These are phyloP conservation scores for Wickerhamiella musiphila DNA, from an alignment of 805 yeast genomes.

Conservation along the genomic window DNA sequence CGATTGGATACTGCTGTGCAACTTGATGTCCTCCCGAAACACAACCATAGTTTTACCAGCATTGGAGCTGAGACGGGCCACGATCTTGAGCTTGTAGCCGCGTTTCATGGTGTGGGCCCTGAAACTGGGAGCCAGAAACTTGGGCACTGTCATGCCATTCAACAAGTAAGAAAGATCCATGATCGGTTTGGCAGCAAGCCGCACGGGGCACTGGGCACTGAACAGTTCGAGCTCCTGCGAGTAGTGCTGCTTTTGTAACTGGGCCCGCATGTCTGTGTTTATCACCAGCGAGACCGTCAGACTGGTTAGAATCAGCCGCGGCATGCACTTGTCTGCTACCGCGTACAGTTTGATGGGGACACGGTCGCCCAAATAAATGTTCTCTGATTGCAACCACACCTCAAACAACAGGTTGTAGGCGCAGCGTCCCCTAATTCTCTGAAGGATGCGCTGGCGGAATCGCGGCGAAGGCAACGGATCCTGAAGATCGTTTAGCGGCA, in stretches of 20 bases:
- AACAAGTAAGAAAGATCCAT: not conserved
- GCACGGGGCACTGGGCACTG: not conserved
- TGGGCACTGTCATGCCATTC: not conserved
- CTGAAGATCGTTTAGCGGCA: too few relatives aligned
- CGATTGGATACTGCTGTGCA: not conserved
- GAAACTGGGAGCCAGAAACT: slow-evolving; percentile 1
- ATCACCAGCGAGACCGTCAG: not conserved
- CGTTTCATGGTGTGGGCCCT: slow-evolving; percentile 1
- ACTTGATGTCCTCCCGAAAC: not conserved
- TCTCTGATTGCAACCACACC: slow-evolving; percentile 1
- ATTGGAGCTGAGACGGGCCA: slow-evolving; percentile 1
- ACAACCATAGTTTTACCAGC: not conserved
- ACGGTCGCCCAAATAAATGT: not conserved
- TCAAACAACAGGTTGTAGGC: not conserved
- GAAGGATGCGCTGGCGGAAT: not conserved
- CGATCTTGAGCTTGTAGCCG: slow-evolving; percentile 1
- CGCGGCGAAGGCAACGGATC: too few relatives aligned
- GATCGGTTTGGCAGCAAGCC: not conserved
- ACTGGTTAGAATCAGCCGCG: not conserved
- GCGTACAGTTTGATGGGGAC: not conserved
- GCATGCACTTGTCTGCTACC: not conserved
- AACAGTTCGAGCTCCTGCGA: not conserved
- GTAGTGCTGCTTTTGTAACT: not conserved
- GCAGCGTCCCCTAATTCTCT: slow-evolving; percentile 1
- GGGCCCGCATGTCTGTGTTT: slow-evolving; percentile 2